Base-by-base conservation (phyloP, 352 stramenopile genomes). In the Phytophthora tubulina region DNA sequence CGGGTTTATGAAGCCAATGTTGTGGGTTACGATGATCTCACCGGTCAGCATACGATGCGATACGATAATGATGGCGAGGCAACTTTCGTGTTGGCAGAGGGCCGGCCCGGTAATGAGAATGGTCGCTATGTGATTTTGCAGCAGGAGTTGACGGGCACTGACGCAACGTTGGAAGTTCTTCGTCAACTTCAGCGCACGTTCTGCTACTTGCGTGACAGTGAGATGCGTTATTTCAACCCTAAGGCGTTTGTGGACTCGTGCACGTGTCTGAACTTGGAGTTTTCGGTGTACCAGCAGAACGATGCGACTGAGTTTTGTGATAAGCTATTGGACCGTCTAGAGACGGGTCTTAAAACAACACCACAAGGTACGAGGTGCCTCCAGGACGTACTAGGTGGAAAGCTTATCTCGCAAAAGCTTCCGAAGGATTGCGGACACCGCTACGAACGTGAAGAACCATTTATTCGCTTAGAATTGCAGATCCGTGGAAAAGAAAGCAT, bases 241-340 rank as follows among this genome's bases (percentile, higher is more conserved):
- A 93, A 92, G 73, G 85, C 80, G 53, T 89, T 99, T 31, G 97
- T 97, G 10, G 90, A 97, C 64, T 88, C 89, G 11, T 97, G 89
- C 69, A 95, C 92, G 48, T 96, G 89, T 62, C 60, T 97, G 27
- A 97, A 97, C 55, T 69, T 97, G n/a, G 90, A 97, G 61, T 97
- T 97, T 67, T 96, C 89, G 9, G 96, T 99, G 7, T 99, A 99
- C 80, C 98, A 99, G 75, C 98, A 99, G 79, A 99, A 99, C 76
- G 98, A 99, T 79, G 98, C 98, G 3, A 98, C 91, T 31, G 98
- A 99, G 75, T 99, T 99, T 86, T 99, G 96, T 53, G 98, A 99
- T 72, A 99, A 99, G 70, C 82, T 99, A 10, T 85, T 99, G 38
- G 98, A 99, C 86, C 86, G 96, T n/a, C 76, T 99, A 6, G 98